phyloP scores from a whole-genome alignment of 2,329 filamentous ascomycete species.

The Pseudocercospora fijiensis region DNA sequence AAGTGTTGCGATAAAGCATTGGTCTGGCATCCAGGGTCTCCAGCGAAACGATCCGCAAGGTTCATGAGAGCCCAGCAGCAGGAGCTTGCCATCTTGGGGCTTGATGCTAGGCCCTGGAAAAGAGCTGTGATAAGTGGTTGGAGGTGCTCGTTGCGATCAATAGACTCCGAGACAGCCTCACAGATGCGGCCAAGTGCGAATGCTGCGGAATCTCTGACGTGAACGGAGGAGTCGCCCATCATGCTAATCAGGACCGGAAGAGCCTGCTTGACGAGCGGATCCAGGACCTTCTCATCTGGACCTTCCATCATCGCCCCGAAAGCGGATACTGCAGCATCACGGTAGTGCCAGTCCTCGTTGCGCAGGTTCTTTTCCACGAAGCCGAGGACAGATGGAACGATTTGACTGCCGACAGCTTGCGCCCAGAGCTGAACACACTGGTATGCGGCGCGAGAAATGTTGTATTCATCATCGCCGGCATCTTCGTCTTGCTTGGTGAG shows the following conservation, averaged over 20 bases:
- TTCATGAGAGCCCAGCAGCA: conserved; percentile 99
- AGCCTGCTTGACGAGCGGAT: conserved; percentile 93
- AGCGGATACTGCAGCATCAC: conserved; percentile 93
- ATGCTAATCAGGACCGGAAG: conserved; percentile 88
- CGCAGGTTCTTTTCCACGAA: conserved; percentile 93
- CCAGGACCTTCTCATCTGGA: conserved; percentile 85
- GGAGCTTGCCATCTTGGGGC: conserved; percentile 93
- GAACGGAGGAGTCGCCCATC: conserved; percentile 83
- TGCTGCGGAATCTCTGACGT: conserved; percentile 93
- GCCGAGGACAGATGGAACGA: conserved; percentile 80
- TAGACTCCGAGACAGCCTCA: conserved; percentile 85
- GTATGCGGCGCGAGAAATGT: conserved; percentile 89
- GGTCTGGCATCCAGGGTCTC: conserved; percentile 71
- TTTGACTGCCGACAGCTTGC: conserved; percentile 79
- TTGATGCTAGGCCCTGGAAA: conserved; percentile 85
- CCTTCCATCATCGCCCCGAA: conserved; percentile 99
- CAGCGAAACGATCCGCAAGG: conserved; percentile 89
- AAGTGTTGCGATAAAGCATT: conserved; percentile 92
- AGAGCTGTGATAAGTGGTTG: conserved; percentile 82
- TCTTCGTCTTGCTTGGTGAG: conserved; percentile 98
- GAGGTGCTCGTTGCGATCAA: conserved; percentile 80
- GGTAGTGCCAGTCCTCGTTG: conserved; percentile 87
- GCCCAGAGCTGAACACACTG: conserved; percentile 95
- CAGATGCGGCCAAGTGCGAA: conserved; percentile 96
- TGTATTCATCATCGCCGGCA: conserved; percentile 95